phyloP scores from a whole-genome alignment of 257 asterid species.

The Lithospermum erythrorhizon region DNA sequence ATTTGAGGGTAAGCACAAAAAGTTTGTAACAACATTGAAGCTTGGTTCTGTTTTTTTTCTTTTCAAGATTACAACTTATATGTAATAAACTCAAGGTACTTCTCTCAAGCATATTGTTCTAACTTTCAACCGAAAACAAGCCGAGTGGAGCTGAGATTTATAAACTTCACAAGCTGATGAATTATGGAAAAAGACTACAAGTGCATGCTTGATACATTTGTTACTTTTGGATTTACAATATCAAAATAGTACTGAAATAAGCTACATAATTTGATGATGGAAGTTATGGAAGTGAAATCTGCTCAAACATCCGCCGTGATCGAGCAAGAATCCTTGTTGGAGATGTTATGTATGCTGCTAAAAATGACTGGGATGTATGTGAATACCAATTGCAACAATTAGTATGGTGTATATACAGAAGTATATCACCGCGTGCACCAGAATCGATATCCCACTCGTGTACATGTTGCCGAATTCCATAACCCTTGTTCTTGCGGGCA shows the following conservation, averaged over 20 bases:
- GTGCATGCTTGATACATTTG: neutral
- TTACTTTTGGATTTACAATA: no score
- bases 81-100: no score
- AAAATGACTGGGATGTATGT: slow-evolving; percentile 41
- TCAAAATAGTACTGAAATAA: no score
- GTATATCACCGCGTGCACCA: slow-evolving; percentile 65
- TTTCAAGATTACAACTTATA: no score
- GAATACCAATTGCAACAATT: slow-evolving; percentile 73
- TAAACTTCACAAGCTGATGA: neutral
- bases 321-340: neutral
- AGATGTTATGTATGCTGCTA: neutral
- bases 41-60: no score
- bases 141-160: no score
- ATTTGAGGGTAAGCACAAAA: no score
- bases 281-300: neutral
- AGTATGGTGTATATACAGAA: slow-evolving; percentile 82
- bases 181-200: neutral
- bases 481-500: slow-evolving; percentile 71
- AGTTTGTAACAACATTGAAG: no score
- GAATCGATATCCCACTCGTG: slow-evolving; percentile 76
- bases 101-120: no score
- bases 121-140: no score
- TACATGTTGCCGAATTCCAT: slow-evolving; percentile 89
- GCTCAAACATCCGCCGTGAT: neutral
- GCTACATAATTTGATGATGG: neutral